Evolutionary conservation across 1,139 yeast species (phyloP).

Genomic region (Taiozyma onychis): DNA sequence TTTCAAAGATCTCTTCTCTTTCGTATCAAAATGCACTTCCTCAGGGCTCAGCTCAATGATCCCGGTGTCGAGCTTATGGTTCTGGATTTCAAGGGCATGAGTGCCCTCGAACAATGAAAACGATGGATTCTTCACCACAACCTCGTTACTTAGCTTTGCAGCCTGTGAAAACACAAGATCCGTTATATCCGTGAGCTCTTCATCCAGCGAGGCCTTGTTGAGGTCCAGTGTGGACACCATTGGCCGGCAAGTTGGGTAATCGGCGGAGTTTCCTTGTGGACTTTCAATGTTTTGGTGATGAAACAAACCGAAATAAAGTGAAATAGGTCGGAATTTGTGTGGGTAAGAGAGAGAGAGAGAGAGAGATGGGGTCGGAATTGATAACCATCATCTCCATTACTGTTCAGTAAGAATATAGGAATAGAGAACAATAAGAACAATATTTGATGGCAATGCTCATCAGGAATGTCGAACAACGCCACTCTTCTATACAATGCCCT

Average conservation of each 20-base stretch:
- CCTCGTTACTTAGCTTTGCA: slow-evolving; percentile 28
- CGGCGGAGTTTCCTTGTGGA: not conserved
- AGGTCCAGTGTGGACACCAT: not conserved
- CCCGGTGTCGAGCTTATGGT: slow-evolving; percentile 60
- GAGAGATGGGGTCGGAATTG: no score
- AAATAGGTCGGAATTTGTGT: no score
- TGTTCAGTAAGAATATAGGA: no score
- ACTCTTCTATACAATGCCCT: not conserved
- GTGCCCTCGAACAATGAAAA: slow-evolving; percentile 70
- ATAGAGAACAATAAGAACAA: no score
- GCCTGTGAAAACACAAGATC: slow-evolving; percentile 32
- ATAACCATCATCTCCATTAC: no score
- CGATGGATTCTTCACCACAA: slow-evolving; percentile 45
- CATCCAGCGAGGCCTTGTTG: not conserved
- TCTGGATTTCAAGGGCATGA: slow-evolving; percentile 62
- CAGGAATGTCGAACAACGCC: not conserved
- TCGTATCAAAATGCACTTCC: slow-evolving; percentile 31
- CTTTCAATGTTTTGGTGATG: not conserved
- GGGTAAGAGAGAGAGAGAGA: no score
- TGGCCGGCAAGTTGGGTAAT: not conserved
- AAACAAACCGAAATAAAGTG: not conserved
- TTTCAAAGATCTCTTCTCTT: slow-evolving; percentile 25
- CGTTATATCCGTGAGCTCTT: slow-evolving; percentile 39
- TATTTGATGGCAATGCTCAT: not conserved
- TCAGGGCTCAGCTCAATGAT: slow-evolving; percentile 37